These are phyloP conservation scores for Mollisiaceae sp. DNA, from an alignment of 2,329 filamentous ascomycete genomes.

Conservation along the genomic window DNA sequence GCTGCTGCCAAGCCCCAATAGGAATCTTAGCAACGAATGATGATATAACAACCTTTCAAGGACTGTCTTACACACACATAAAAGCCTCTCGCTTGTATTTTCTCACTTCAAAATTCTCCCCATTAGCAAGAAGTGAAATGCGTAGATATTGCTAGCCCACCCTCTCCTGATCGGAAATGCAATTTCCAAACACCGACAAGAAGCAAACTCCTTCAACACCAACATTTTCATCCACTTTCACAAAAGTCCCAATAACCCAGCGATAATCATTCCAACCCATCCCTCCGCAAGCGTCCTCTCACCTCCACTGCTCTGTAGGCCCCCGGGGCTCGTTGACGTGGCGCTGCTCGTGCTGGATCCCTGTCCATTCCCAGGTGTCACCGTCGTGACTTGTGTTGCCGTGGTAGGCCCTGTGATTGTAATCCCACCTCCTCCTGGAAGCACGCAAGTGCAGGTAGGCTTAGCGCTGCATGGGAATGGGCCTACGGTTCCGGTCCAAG, in stretches of 20 bases:
- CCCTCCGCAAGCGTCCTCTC: not conserved
- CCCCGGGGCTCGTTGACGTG: not conserved
- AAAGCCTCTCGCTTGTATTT: no score
- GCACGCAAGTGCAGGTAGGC: constrained; percentile 13
- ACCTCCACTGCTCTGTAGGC: not conserved
- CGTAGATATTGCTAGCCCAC: not conserved
- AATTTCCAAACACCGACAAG: no score
- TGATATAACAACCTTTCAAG: no score
- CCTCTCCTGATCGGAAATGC: not conserved
- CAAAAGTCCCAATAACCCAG: not conserved
- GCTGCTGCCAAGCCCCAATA: not conserved
- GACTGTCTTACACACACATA: no score
- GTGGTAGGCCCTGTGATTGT: constrained; percentile 15
- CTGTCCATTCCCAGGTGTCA: not conserved
- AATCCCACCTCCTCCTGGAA: constrained; percentile 4
- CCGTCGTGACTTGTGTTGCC: not conserved
- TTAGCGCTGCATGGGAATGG: constrained; percentile 13
- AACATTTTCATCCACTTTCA: not conserved
- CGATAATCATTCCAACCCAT: not conserved
- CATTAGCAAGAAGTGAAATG: no score
- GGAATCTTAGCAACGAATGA: no score
- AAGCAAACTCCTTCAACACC: no score
- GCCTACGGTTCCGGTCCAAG: constrained; percentile 15
- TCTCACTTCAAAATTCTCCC: no score
- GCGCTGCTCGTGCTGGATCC: not conserved